Evolutionary conservation across 257 asterid species (phyloP), one percentile per base, ranked within the genome.

Genomic region (Euphrasia confusa): DNA sequence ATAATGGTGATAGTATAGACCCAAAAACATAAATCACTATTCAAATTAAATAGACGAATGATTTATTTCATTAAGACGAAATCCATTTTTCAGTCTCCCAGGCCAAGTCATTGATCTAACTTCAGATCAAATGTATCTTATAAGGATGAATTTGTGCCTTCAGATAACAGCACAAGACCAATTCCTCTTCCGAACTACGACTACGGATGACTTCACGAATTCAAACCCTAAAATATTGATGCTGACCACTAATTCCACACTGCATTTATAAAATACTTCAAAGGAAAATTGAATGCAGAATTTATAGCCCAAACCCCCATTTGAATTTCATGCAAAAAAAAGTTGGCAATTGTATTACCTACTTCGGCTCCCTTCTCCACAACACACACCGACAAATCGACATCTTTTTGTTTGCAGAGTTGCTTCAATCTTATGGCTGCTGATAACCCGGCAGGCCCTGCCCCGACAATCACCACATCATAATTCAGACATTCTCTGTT

Each of bases 291-390:
- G 2, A 61, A 44, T 2, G 33, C 33, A 30, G 3, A 30, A 30
- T 30, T 30, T 30, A 30, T 30, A 30, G 5, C 33, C 33, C 33
- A 4, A 30, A 5, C 33, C 33, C 74, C 24, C 37, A 47, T 49
- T 10, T 39, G 32, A 44, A 58, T 57, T 4, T 13, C 60, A 56
- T 48, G 45, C 54, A 63, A 30, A 14, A 35, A 3, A 26, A 56
- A 28, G 12, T 56, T 0, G 3, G 32, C 56, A 56, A 32, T 4
- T 18, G 47, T 37, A 80, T 37, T 83, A 88, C 99, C 99, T 60
- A 93, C 86, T 85, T 93, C 89, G 65, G 99, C 96, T 32, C 99
- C 97, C 75, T 93, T 93, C 83, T 93, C 99, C 53, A 93, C 93
- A 45, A 93, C 91, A 64, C 99, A 93, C 9, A 93, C 95, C 0